A percentile compares a stretch with the other conserved stretches of the same genome.
These are phyloP conservation scores for Solanum gandarillasii DNA, from an alignment of 257 asterid species.

Conservation along the genomic window DNA sequence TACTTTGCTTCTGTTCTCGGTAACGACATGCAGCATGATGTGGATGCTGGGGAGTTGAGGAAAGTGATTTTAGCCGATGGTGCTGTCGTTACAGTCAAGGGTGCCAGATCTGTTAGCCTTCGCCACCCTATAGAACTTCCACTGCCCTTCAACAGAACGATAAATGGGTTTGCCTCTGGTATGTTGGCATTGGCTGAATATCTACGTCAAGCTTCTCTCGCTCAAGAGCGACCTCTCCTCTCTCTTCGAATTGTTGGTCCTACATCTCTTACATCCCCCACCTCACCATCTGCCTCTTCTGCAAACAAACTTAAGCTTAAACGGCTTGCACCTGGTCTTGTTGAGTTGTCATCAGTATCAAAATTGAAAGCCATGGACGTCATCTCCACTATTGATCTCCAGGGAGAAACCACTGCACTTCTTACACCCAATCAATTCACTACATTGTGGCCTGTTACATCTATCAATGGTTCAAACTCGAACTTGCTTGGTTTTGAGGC, in stretches of 20 bases:
- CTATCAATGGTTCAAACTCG: slow-evolving; percentile 59
- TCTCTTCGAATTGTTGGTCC: slow-evolving; percentile 95
- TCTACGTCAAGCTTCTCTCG: slow-evolving; percentile 49
- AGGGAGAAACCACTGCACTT: slow-evolving; percentile 63
- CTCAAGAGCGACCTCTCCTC: slow-evolving; percentile 39
- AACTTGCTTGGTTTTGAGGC: slow-evolving; percentile 77
- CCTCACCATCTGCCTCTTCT: slow-evolving; percentile 49
- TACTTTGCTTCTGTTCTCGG: neutral
- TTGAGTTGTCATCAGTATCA: slow-evolving; percentile 79
- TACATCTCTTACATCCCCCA: slow-evolving; percentile 72
- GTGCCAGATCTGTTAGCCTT: slow-evolving; percentile 92
- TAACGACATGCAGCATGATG: slow-evolving; percentile 42
- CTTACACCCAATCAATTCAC: slow-evolving; percentile 38
- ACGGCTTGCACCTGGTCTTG: slow-evolving; percentile 96
- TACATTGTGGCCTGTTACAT: slow-evolving; percentile 72
- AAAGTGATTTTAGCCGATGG: slow-evolving; percentile 89
- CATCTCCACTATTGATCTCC: slow-evolving; percentile 42
- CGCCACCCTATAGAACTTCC: slow-evolving; percentile 85
- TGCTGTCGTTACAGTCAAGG: slow-evolving; percentile 87
- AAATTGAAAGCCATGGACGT: slow-evolving; percentile 31
- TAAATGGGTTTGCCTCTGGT: slow-evolving; percentile 62
- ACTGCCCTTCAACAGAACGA: slow-evolving; percentile 65
- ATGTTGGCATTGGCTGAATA: slow-evolving; percentile 67
- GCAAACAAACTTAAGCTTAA: slow-evolving; percentile 66
- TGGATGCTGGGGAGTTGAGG: slow-evolving; percentile 74